phyloP scores from a whole-genome alignment of 2,329 filamentous ascomycete genomes.

The Pyrenophora teres region DNA sequence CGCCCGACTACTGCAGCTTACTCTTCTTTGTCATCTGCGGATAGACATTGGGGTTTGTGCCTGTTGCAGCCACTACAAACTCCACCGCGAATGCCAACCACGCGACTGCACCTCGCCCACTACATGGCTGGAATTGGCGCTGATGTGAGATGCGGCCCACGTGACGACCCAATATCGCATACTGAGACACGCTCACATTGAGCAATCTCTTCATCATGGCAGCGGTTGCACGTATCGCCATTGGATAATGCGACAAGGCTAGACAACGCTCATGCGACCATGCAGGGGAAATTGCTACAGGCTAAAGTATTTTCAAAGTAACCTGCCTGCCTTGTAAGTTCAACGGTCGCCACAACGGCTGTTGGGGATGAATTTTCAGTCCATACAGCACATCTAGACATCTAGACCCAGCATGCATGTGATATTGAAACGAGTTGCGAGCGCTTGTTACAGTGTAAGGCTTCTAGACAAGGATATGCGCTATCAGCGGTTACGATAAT shows the following conservation, averaged over 20 bases:
- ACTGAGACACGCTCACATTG: conserved; percentile 21
- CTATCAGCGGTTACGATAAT: not conserved
- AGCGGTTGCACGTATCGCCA: conserved; percentile 17
- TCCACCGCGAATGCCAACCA: too few species aligned
- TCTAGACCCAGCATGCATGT: not conserved
- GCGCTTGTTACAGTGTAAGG: not conserved
- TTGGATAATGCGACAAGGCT: not conserved
- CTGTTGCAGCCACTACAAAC: too few species aligned
- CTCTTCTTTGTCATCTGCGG: not conserved
- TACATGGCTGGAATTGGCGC: conserved; percentile 3
- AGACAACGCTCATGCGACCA: not conserved
- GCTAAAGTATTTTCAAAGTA: not conserved
- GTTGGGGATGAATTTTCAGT: not conserved
- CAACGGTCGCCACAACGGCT: not conserved
- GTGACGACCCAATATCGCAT: conserved; percentile 3
- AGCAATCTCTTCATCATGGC: not conserved
- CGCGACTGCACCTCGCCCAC: not conserved
- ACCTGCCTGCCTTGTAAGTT: not conserved
- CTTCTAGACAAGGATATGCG: not conserved
- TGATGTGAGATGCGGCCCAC: conserved; percentile 4
- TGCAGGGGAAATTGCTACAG: not conserved
- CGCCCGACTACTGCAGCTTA: conserved; percentile 14
- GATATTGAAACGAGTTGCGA: not conserved
- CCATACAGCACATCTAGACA: not conserved
- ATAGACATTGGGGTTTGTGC: not conserved